Evolutionary conservation across 768 basidiomycete genomes (phyloP).

Genomic region (Rhodotorula taiwanensis): DNA sequence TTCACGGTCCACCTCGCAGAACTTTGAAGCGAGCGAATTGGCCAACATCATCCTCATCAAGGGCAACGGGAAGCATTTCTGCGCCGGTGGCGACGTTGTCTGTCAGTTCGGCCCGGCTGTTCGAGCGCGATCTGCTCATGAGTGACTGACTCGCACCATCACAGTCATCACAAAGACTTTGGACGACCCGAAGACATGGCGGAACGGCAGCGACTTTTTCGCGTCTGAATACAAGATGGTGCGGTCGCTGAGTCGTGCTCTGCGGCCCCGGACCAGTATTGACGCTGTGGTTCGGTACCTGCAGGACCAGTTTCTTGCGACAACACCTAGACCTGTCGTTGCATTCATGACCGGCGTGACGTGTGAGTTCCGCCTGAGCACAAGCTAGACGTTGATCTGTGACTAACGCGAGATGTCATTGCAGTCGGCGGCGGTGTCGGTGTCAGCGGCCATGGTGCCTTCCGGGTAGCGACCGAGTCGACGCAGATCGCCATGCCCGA

Average conservation of each 20-base stretch:
- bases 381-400: not conserved
- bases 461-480: slow-evolving; percentile 88
- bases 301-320: slow-evolving; percentile 35
- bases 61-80: slow-evolving; percentile 68
- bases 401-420: slow-evolving; percentile 50
- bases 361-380: slow-evolving; percentile 39
- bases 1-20: slow-evolving; percentile 43
- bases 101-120: slow-evolving; percentile 52
- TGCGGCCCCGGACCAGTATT: not conserved
- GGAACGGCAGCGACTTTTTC: slow-evolving; percentile 76
- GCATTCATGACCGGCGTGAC: slow-evolving; percentile 84
- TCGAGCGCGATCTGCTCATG: slow-evolving; percentile 9
- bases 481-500: slow-evolving; percentile 95
- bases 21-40: slow-evolving; percentile 66
- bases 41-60: slow-evolving; percentile 66
- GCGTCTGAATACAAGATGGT: slow-evolving; percentile 59
- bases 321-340: slow-evolving; percentile 70
- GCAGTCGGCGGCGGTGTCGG: slow-evolving; percentile 87
- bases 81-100: slow-evolving; percentile 89
- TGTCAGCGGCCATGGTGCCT: slow-evolving; percentile 70
- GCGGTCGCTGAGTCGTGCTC: slow-evolving; percentile 27
- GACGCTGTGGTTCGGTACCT: not conserved
- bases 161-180: slow-evolving; percentile 30
- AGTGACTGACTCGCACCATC: not conserved
- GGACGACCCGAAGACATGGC: slow-evolving; percentile 52